Evolutionary conservation across 176 grass and related monocot genomes (phyloP).

Genomic region (Phoenix roebelenii): DNA sequence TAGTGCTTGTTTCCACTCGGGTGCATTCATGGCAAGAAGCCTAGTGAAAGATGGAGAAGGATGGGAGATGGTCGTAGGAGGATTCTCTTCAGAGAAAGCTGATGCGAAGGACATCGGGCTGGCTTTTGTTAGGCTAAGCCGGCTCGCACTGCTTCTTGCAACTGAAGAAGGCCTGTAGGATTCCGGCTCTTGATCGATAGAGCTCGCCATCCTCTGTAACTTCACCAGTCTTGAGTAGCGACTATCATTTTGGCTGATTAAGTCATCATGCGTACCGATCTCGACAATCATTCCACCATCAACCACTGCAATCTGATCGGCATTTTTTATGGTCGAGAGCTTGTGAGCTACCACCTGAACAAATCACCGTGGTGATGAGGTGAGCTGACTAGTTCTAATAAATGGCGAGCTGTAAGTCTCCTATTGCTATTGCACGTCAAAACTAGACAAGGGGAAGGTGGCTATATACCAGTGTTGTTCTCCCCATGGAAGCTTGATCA

Average conservation of each 20-base stretch:
- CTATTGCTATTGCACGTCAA: no score
- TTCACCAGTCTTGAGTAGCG: slow-evolving; percentile 87
- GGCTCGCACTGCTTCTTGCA: slow-evolving; percentile 68
- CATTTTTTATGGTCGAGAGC: slow-evolving; percentile 90
- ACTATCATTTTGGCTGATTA: slow-evolving; percentile 49
- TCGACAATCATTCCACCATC: slow-evolving; percentile 74
- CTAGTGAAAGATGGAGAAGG: slow-evolving; percentile 77
- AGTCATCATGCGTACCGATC: slow-evolving; percentile 86
- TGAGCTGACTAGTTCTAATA: no score
- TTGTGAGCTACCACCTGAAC: slow-evolving; percentile 94
- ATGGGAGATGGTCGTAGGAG: slow-evolving; percentile 1
- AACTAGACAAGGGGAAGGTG: neutral
- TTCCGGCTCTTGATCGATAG: slow-evolving; percentile 82
- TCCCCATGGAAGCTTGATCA: slow-evolving; percentile 98
- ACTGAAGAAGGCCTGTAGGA: slow-evolving; percentile 52
- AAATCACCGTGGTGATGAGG: neutral
- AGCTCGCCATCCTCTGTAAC: slow-evolving; percentile 86
- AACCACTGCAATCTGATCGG: slow-evolving; percentile 85
- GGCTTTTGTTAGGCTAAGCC: slow-evolving; percentile 67
- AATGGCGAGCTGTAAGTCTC: no score
- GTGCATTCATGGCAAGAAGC: slow-evolving; percentile 89
- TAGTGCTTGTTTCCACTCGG: slow-evolving; percentile 86
- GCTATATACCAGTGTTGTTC: slow-evolving; percentile 74
- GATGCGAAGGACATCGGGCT: slow-evolving; percentile 61
- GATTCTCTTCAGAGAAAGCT: slow-evolving; percentile 1